Evolutionary conservation across 208 protist species (phyloP), one percentile per base, ranked within the genome.

Genomic region (Trypanosoma congolense): DNA sequence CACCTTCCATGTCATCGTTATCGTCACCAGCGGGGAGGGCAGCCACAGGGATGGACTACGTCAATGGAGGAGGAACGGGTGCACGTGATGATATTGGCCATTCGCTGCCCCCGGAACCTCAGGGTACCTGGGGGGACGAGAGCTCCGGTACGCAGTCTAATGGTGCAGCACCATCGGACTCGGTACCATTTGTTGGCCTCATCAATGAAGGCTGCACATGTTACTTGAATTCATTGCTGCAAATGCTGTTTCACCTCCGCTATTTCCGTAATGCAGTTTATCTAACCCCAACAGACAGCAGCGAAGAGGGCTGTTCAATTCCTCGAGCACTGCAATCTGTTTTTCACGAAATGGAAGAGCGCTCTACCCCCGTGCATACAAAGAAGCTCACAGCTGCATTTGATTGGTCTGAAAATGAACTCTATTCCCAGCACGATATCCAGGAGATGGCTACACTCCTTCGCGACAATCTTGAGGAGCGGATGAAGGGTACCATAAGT

Each of bases 201-300:
- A 70, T 90, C 43, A 96, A 96, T 66, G 84, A 95, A 41, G 88
- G 90, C 53, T 84, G 79, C 58, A 95, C 88, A 30, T 96, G 90
- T 64, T 96, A 96, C 59, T 59, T 96, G 21, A 96, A 95, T 61
- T 89, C 88, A 6, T 70, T 96, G 8, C 70, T 96, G 28, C 90
- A 96, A 65, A 63, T 89, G 5, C 61, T 96, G 3, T 94, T 89
- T 61, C 83, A 93, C 62, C 72, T 85, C 21, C 63, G 74, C 33
- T 90, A 90, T 55, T 93, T 96, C 68, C 81, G 90, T 46, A 75
- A 73, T 28, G 73, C 83, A 6, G 85, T 96, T 44, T 96, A 93
- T 42, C 72, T 62, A 19, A 93, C 91, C 26, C 77, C 82, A 0
- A 63, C 66, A 6, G 76, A 84, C 5, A 70, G 69, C 18, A 58